Percentiles rank a stretch among this genome's conserved stretches.
These are phyloP conservation scores for Alternaria metachromatica DNA, from an alignment of 2,329 filamentous ascomycete genomes.

Conservation along the genomic window DNA sequence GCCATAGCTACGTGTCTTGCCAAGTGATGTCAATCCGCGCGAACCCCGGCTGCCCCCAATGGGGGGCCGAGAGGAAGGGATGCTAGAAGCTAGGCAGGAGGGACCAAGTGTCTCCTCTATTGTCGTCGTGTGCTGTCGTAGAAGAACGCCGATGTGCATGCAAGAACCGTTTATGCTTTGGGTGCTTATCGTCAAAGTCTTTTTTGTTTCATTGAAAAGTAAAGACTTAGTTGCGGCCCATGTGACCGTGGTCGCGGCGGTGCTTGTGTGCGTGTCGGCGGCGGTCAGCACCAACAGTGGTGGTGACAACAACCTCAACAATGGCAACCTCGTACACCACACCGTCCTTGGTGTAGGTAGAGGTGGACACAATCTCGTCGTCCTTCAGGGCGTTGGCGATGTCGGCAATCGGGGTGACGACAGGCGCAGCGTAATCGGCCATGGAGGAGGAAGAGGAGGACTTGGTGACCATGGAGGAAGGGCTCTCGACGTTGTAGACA, in stretches of 20 bases:
- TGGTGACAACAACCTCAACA: slow-evolving; percentile 52
- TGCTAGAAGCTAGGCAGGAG: not conserved
- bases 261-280: slow-evolving; percentile 33
- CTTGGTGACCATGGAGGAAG: slow-evolving; percentile 9
- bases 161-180: slow-evolving; percentile 1
- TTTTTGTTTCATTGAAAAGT: not conserved
- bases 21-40: not conserved
- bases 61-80: not conserved
- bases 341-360: slow-evolving; percentile 52
- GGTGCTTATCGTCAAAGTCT: not conserved
- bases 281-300: slow-evolving; percentile 44
- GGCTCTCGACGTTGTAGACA: slow-evolving; percentile 33
- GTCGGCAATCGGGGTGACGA: slow-evolving; percentile 31
- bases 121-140: not conserved
- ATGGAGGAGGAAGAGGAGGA: slow-evolving; percentile 9
- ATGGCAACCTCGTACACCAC: slow-evolving; percentile 55
- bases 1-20: not conserved
- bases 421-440: slow-evolving; percentile 6
- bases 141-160: not conserved
- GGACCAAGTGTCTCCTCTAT: not conserved
- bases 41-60: not conserved
- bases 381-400: slow-evolving; percentile 5
- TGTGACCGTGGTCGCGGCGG: slow-evolving; percentile 31
- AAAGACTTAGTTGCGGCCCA: slow-evolving; percentile 8
- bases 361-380: slow-evolving; percentile 46